Evolutionary conservation across 2,329 filamentous ascomycete genomes (phyloP).

Genomic region (Trichoderma breve): DNA sequence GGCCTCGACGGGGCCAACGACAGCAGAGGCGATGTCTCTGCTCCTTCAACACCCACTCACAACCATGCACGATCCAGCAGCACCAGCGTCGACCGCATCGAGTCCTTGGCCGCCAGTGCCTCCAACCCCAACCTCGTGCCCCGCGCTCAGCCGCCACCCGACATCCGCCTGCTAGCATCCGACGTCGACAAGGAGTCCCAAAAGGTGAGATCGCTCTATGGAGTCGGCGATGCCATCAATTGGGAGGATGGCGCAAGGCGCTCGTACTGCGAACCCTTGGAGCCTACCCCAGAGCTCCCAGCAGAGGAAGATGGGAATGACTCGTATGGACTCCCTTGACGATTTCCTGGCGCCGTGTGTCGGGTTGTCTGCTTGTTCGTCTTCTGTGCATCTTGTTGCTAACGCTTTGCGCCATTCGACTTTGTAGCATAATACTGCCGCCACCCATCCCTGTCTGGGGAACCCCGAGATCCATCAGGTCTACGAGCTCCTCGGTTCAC

Average conservation of each 20-base stretch:
- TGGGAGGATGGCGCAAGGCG: slow-evolving; percentile 52
- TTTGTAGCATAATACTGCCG: slow-evolving; percentile 29
- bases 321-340: slow-evolving; percentile 55
- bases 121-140: not conserved
- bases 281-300: slow-evolving; percentile 51
- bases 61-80: slow-evolving; percentile 14
- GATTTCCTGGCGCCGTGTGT: slow-evolving; percentile 24
- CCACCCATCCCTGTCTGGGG: slow-evolving; percentile 34
- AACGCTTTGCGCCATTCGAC: slow-evolving; percentile 11
- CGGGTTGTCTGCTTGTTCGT: not conserved
- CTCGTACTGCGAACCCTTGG: slow-evolving; percentile 48
- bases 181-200: slow-evolving; percentile 62
- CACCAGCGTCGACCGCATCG: slow-evolving; percentile 8
- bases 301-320: slow-evolving; percentile 53
- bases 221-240: slow-evolving; percentile 51
- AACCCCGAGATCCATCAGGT: slow-evolving; percentile 41
- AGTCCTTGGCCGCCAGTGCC: slow-evolving; percentile 1
- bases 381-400: slow-evolving; percentile 27
- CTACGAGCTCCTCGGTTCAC: slow-evolving; percentile 45
- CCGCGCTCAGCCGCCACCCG: slow-evolving; percentile 34
- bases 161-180: slow-evolving; percentile 52
- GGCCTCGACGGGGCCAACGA: slow-evolving; percentile 22
- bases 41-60: slow-evolving; percentile 7
- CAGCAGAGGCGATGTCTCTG: slow-evolving; percentile 17
- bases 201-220: slow-evolving; percentile 67